Evolutionary conservation across 768 basidiomycete genomes (phyloP).

Genomic region (Tylopilus rubrobrunneus): DNA sequence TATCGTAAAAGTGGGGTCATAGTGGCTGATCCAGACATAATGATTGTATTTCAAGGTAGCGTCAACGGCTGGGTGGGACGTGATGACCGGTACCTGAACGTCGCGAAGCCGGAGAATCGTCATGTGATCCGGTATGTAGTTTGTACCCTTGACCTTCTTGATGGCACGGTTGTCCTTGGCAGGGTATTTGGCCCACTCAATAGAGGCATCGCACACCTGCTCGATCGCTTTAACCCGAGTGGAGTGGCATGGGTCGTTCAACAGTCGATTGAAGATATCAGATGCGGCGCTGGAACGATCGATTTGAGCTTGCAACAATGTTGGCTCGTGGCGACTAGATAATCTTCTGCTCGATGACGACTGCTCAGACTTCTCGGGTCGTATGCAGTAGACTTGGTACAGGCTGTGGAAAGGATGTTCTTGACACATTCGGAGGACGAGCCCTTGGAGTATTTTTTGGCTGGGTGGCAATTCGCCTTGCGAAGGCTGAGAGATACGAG

Average conservation of each 20-base stretch:
- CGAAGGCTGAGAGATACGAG: conserved; percentile 61
- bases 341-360: conserved; percentile 35
- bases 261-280: conserved; percentile 54
- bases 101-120: conserved; percentile 47
- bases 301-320: conserved; percentile 38
- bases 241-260: conserved; percentile 36
- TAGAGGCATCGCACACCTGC: conserved; percentile 56
- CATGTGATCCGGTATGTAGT: conserved; percentile 42
- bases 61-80: conserved; percentile 66
- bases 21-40: conserved; percentile 67
- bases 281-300: conserved; percentile 65
- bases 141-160: conserved; percentile 25
- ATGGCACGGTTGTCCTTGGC: conserved; percentile 37
- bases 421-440: conserved; percentile 71
- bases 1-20: no score
- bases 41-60: conserved; percentile 60
- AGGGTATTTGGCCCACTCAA: conserved; percentile 69
- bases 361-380: conserved; percentile 32
- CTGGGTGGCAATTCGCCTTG: conserved; percentile 29
- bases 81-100: conserved; percentile 81
- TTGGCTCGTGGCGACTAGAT: conserved; percentile 41
- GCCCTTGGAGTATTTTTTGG: conserved; percentile 58
- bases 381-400: conserved; percentile 83
- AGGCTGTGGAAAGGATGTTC: conserved; percentile 95
- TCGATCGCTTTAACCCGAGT: conserved; percentile 52